Conservation (phyloP, 2,329 filamentous ascomycete genomes). For the Rhynchosporium graminicola region DNA sequence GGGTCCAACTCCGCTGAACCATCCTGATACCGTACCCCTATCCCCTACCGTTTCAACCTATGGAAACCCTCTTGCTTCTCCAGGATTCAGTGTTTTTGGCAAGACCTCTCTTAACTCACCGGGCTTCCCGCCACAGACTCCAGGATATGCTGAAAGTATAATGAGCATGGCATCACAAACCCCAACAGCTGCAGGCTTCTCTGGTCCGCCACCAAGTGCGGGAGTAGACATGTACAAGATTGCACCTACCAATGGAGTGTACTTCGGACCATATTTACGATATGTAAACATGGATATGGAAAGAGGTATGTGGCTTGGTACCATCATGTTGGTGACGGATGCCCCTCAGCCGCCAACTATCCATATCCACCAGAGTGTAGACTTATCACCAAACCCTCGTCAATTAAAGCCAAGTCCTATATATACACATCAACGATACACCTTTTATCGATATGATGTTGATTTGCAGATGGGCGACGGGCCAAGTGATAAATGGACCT, state of each 20-base stretch:
- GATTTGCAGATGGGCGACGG: conserved; percentile 87
- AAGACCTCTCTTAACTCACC: conserved; percentile 76
- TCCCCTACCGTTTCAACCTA: conserved; percentile 77
- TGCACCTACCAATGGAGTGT: conserved; percentile 90
- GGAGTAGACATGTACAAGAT: conserved; percentile 95
- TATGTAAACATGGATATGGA: conserved; percentile 98
- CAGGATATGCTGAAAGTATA: conserved; percentile 82
- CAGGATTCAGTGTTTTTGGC: conserved; percentile 54
- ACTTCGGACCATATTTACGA: conserved; percentile 93
- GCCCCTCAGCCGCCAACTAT: conserved; percentile 91
- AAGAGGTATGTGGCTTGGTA: conserved; percentile 86
- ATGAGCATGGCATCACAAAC: conserved; percentile 77
- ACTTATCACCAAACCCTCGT: conserved; percentile 88
- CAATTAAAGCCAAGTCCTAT: conserved; percentile 83
- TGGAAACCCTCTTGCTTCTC: conserved; percentile 71
- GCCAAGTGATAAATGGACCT: conserved; percentile 86
- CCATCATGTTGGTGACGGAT: conserved; percentile 90
- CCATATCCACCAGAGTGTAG: conserved; percentile 86
- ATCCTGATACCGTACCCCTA: conserved; percentile 72
- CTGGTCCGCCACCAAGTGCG: conserved; percentile 81
- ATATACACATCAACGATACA: conserved; percentile 88
- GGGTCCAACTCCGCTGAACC: conserved; percentile 83
- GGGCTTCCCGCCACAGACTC: conserved; percentile 78
- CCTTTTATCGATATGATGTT: conserved; percentile 92
- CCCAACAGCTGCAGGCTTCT: conserved; percentile 79